Percentiles rank a stretch among this genome's conserved stretches.
Evolutionary conservation across 2,329 filamentous ascomycete species (phyloP).

Genomic region (Gyromitra esculenta): DNA sequence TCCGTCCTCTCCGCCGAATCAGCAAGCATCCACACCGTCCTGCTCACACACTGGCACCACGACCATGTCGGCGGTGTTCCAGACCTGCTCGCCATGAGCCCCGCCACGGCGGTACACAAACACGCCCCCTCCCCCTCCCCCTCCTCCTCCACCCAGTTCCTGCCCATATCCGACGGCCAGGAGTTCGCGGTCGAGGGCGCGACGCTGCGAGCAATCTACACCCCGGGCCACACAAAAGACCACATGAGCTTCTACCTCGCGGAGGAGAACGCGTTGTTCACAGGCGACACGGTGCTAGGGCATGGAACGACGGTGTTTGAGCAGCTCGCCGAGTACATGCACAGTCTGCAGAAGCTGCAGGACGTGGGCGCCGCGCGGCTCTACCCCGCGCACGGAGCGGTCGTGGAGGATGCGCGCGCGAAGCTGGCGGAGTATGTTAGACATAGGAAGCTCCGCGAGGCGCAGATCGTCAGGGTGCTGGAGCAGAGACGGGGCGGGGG

Average conservation of each 20-base stretch:
- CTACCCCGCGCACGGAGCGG: constrained; percentile 87
- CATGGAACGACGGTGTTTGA: constrained; percentile 89
- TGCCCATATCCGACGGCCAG: constrained; percentile 66
- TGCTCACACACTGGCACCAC: constrained; percentile 92
- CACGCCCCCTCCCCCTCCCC: no score
- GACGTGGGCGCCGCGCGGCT: constrained; percentile 69
- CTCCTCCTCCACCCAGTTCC: constrained; percentile 52
- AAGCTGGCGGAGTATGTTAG: constrained; percentile 84
- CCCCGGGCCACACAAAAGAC: constrained; percentile 81
- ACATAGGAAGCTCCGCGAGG: constrained; percentile 81
- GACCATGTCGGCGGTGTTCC: constrained; percentile 83
- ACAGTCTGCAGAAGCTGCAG: constrained; percentile 75
- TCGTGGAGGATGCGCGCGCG: constrained; percentile 75
- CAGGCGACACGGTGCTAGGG: constrained; percentile 86
- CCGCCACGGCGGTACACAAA: constrained; percentile 73
- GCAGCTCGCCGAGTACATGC: constrained; percentile 74
- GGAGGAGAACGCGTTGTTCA: constrained; percentile 85
- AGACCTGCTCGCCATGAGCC: constrained; percentile 73
- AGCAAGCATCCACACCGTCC: constrained; percentile 72
- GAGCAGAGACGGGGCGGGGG: constrained; percentile 52
- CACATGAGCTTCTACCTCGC: constrained; percentile 81
- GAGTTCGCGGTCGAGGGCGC: constrained; percentile 69
- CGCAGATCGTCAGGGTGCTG: constrained; percentile 71
- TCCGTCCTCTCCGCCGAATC: constrained; percentile 72
- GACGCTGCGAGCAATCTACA: constrained; percentile 73